Conservation (phyloP, 108 stramenopile genomes). For the Cylindrotheca closterium region DNA sequence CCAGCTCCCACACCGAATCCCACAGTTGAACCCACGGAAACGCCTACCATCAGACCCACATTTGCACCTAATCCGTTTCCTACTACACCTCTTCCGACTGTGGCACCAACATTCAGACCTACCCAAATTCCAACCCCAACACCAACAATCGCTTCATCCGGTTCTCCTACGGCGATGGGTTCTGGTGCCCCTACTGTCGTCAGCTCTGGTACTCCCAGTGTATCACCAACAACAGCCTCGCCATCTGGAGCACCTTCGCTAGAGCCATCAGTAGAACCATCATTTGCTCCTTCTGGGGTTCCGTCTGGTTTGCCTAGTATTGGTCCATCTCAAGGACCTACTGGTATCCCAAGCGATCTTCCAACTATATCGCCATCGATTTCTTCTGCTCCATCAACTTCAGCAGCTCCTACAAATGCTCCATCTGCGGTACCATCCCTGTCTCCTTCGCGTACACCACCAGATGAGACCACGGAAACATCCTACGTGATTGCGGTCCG, state of each 20-base stretch:
- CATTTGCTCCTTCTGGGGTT: conserved; percentile 8
- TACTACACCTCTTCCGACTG: background rate
- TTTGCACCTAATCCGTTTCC: conserved; percentile 1
- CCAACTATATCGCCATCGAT: conserved; percentile 1
- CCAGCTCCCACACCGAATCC: conserved; percentile 13
- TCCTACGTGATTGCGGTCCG: conserved; percentile 6
- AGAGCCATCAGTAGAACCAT: conserved; percentile 1
- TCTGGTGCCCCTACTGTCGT: conserved; percentile 5
- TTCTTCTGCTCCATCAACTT: background rate
- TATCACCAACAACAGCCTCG: background rate
- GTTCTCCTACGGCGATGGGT: background rate
- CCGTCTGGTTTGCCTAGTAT: conserved; percentile 8
- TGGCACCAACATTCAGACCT: no score
- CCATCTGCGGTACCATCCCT: background rate
- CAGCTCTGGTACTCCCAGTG: conserved; percentile 10
- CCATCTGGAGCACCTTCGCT: background rate
- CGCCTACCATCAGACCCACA: background rate
- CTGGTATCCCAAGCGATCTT: background rate
- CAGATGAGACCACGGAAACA: conserved; percentile 7
- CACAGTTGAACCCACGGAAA: conserved; percentile 1
- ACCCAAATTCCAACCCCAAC: background rate
- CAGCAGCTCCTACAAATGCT: background rate
- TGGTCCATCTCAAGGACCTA: background rate
- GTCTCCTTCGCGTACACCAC: conserved; percentile 1
- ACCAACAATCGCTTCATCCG: conserved; percentile 2